A percentile compares a stretch with the other conserved stretches of the same genome.
Evolutionary conservation across 2,329 filamentous ascomycete genomes (phyloP).

Genomic region (Coniochaeta sp.): DNA sequence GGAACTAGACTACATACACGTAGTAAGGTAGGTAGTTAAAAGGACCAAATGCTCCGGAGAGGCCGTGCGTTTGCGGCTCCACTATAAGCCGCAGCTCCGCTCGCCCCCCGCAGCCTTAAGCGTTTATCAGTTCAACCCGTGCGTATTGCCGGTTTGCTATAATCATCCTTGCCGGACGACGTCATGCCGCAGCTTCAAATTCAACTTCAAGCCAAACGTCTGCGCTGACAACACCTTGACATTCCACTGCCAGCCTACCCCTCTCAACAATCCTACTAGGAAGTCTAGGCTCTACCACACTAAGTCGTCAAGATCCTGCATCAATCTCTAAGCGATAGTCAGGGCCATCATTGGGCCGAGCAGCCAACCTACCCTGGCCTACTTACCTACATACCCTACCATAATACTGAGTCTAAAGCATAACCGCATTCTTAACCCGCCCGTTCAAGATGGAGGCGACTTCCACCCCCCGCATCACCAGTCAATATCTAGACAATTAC

Average conservation of each 20-base stretch:
- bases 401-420: too few relatives aligned
- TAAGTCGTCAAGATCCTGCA: too few relatives aligned
- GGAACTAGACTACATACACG: too few relatives aligned
- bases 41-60: background rate
- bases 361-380: too few relatives aligned
- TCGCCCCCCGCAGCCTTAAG: too few relatives aligned
- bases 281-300: too few relatives aligned
- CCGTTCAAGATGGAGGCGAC: constrained; percentile 56
- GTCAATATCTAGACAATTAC: constrained; percentile 71
- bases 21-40: too few relatives aligned
- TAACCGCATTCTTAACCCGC: background rate
- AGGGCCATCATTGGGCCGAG: too few relatives aligned
- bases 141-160: background rate
- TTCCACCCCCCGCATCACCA: constrained; percentile 73
- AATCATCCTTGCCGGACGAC: background rate
- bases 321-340: too few relatives aligned
- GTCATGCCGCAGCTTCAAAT: background rate
- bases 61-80: background rate
- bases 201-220: background rate
- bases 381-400: too few relatives aligned
- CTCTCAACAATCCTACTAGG: too few relatives aligned
- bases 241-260: background rate
- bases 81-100: background rate
- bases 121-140: too few relatives aligned
- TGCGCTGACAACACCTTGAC: background rate